Percentiles rank a stretch among this genome's conserved stretches.
phyloP scores from a whole-genome alignment of 257 asterid genomes.

The Przewalskia tangutica region DNA sequence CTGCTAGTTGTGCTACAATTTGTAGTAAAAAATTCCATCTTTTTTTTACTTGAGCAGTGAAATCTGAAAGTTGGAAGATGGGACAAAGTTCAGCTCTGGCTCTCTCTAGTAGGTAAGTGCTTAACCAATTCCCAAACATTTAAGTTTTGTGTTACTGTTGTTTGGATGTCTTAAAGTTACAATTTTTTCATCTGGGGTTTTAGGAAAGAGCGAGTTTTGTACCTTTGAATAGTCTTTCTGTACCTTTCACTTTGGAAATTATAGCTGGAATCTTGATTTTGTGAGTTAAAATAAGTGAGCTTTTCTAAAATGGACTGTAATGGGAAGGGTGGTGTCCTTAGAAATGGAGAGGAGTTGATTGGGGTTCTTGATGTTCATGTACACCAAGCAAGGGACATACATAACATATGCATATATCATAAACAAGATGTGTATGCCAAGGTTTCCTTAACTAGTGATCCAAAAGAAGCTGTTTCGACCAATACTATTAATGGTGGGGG shows the following conservation, averaged over 20 bases:
- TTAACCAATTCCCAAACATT: background rate
- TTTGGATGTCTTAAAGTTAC: background rate
- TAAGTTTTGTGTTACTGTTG: background rate
- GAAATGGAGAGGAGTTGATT: conserved; percentile 25
- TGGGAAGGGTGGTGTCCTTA: conserved; percentile 24
- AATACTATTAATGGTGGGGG: conserved; percentile 90
- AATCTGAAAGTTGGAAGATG: background rate
- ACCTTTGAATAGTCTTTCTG: background rate
- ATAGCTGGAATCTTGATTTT: background rate
- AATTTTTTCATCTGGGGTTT: background rate
- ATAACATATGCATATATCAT: conserved; percentile 91
- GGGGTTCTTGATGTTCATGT: conserved; percentile 75
- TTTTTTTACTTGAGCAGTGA: background rate
- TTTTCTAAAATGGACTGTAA: conserved; percentile 2
- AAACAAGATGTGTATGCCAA: conserved; percentile 95
- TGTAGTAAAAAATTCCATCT: background rate
- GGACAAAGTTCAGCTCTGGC: conserved; percentile 1
- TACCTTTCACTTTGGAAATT: background rate
- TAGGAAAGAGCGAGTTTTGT: background rate
- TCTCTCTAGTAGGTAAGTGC: background rate
- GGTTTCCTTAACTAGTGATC: conserved; percentile 66
- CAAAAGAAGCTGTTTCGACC: conserved; percentile 63
- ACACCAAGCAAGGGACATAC: conserved; percentile 86
- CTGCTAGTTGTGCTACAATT: conserved; percentile 3
- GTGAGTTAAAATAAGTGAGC: background rate